Evolutionary conservation across 352 stramenopile species (phyloP).

Genomic region (Elongisporangium anandrum): DNA sequence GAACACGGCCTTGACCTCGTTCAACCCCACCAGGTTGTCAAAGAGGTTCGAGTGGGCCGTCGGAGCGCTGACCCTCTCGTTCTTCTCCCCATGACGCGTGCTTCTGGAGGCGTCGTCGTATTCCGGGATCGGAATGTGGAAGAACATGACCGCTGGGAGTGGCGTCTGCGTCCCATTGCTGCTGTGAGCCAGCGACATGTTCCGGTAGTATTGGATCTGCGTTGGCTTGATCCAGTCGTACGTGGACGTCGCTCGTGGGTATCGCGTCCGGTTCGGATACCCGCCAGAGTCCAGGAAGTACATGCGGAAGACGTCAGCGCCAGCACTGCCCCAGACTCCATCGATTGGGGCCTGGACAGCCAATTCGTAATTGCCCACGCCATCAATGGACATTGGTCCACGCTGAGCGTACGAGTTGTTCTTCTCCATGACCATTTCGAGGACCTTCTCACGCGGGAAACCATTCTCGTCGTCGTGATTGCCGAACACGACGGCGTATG

Average conservation of each 20-base stretch:
- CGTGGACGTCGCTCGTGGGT: conserved; percentile 24
- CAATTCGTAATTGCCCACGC: conserved; percentile 65
- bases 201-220: conserved; percentile 41
- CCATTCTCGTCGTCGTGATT: conserved; percentile 62
- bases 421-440: conserved; percentile 25
- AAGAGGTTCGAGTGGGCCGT: conserved; percentile 30
- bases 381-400: conserved; percentile 36
- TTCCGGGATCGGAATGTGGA: conserved; percentile 58
- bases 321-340: conserved; percentile 30
- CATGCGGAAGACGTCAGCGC: conserved; percentile 49
- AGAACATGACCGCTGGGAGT: conserved; percentile 55
- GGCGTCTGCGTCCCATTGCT: conserved; percentile 10
- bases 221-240: conserved; percentile 55
- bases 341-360: conserved; percentile 30
- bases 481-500: conserved; percentile 56
- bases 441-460: conserved; percentile 36
- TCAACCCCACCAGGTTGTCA: conserved; percentile 28
- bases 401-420: conserved; percentile 42
- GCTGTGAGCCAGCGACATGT: conserved; percentile 23
- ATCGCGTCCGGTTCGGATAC: conserved; percentile 18
- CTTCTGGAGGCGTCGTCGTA: conserved; percentile 23
- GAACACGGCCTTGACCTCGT: conserved; percentile 57
- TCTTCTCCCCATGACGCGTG: conserved; percentile 35
- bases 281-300: conserved; percentile 57
- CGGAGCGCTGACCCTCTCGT: conserved; percentile 23